phyloP scores from a whole-genome alignment of 2,329 filamentous ascomycete species.

The Truncatella angustata region DNA sequence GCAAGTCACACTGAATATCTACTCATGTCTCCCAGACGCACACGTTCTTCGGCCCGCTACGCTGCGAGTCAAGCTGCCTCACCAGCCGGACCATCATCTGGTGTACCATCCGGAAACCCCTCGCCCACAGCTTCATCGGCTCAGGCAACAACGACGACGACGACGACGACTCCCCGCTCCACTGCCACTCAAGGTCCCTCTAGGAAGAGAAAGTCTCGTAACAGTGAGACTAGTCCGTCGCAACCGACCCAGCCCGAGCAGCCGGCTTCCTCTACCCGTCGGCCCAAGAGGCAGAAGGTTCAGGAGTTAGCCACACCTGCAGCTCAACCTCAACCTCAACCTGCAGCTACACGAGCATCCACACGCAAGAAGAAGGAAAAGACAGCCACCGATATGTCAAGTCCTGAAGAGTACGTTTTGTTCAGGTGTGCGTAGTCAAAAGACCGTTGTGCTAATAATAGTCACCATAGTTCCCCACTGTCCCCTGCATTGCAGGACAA shows the following conservation, averaged over 20 bases:
- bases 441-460: neutral
- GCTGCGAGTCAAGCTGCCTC: slow-evolving; percentile 64
- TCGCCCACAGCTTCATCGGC: slow-evolving; percentile 38
- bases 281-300: slow-evolving; percentile 71
- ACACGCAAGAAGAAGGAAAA: slow-evolving; percentile 60
- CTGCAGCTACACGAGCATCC: slow-evolving; percentile 34
- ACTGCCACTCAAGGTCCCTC: slow-evolving; percentile 42
- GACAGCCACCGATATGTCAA: slow-evolving; percentile 67
- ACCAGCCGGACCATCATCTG: slow-evolving; percentile 35
- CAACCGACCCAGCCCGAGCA: slow-evolving; percentile 22
- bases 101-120: slow-evolving; percentile 38
- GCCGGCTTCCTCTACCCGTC: slow-evolving; percentile 45
- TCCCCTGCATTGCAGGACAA: slow-evolving; percentile 62
- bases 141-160: slow-evolving; percentile 29
- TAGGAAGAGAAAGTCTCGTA: slow-evolving; percentile 74
- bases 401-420: slow-evolving; percentile 57
- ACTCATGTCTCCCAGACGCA: slow-evolving; percentile 97
- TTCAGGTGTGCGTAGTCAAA: neutral
- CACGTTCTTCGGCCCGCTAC: slow-evolving; percentile 90
- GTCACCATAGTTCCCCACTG: slow-evolving; percentile 58
- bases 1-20: slow-evolving; percentile 23
- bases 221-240: slow-evolving; percentile 46
- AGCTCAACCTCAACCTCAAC: slow-evolving; percentile 20
- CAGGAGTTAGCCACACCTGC: slow-evolving; percentile 42
- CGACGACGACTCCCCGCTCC: slow-evolving; percentile 38